phyloP scores from a whole-genome alignment of 441 rosid species.

The Geranium incanum region DNA sequence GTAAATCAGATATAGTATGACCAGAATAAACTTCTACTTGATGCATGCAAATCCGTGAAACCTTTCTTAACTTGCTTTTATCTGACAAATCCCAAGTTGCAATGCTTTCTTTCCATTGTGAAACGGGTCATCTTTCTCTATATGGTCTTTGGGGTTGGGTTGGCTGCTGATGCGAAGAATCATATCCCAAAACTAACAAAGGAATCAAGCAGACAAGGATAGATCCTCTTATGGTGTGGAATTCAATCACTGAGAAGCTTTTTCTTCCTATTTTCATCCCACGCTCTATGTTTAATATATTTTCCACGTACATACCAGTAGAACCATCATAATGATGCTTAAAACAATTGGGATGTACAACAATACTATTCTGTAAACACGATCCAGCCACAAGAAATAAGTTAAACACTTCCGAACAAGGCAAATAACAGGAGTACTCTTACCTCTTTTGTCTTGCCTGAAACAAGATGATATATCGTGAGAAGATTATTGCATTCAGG shows the following conservation, averaged over 20 bases:
- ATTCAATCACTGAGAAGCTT: too few species aligned
- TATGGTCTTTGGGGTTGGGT: too few species aligned
- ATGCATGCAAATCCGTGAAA: background rate
- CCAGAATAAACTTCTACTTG: background rate
- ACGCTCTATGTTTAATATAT: too few species aligned
- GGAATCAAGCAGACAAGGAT: too few species aligned
- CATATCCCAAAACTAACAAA: too few species aligned
- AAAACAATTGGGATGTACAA: background rate
- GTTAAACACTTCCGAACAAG: slow-evolving; percentile 3
- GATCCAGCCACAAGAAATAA: background rate
- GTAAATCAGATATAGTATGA: background rate
- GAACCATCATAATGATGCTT: background rate
- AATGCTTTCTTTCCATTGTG: too few species aligned
- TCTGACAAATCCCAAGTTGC: too few species aligned
- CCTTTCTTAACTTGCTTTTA: background rate
- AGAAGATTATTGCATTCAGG: slow-evolving; percentile 95
- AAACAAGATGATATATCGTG: slow-evolving; percentile 74
- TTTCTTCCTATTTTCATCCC: too few species aligned
- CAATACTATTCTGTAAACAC: background rate
- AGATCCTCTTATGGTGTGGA: too few species aligned
- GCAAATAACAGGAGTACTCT: slow-evolving; percentile 10
- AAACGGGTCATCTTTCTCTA: too few species aligned
- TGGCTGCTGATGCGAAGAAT: too few species aligned
- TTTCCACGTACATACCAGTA: background rate
- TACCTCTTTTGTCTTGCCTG: slow-evolving; percentile 86